Evolutionary conservation across 345 rosid species (phyloP), one percentile per base, ranked within the genome.

Genomic region (Hibiscus tridactylites): DNA sequence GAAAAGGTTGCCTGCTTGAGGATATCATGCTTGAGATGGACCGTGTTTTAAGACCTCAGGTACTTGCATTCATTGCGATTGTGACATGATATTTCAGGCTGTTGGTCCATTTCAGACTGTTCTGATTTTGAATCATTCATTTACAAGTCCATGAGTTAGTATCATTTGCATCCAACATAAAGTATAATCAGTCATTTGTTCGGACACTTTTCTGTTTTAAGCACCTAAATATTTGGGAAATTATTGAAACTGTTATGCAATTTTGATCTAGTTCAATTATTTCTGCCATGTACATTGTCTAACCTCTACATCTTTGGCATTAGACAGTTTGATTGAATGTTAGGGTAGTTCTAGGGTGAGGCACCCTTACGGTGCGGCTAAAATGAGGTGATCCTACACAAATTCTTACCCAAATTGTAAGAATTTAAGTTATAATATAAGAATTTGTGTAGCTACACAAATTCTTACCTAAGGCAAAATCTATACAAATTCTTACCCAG

Each of bases 1-100:
- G 81, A 44, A 87, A 85, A 77, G 87, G 87, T 80, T 90, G 99
- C 81, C 72, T 73, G 70, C 70, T 92, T 69, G 98, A 95, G 83
- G 97, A 89, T 76, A 79, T 90, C 56, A 77, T 95, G 87, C 85
- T 95, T 80, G 99, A 95, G 88, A 90, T 95, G 88, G 99, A 95
- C 79, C 92, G 90, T 39, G 77, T 95, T 28, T 47, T 85, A 76
- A 88, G 96, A 24, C 96, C 98, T 67, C 89, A 86, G 96, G 98
- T 92, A 85, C 37, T 9, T 68, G 33, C 53, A 71, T 52, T 58
- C 35, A 13, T 56, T 37, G 24, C 33, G 37, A 76, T 70, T 15
- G 56, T 67, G 52, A 42, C 39, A 56, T 57, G 16, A 46, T 47
- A 11, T 54, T 53, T 19, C 13, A 19, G 59, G 3, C 39, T 39